Base-by-base conservation (phyloP, 208 protist species). In the Trypanosoma brucei region DNA sequence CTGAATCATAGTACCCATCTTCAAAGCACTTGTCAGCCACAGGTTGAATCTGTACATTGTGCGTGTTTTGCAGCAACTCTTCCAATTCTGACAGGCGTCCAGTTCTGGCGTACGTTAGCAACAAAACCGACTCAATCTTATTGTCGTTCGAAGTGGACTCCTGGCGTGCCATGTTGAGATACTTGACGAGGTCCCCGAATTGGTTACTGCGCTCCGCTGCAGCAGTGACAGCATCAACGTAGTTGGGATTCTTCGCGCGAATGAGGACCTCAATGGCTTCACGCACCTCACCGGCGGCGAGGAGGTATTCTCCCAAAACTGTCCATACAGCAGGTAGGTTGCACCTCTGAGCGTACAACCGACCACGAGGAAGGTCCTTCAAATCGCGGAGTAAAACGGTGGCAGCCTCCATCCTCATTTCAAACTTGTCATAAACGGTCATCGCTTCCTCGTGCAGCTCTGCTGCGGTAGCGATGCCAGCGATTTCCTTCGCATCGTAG, bases 401-500 rank as follows among this genome's bases (percentile, higher is more conserved):
- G 59, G 99, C 93, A 36, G 98, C 99, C 68, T 97, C 89, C 51
- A 92, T 91, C 59, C 98, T 88, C 80, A 98, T 89, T 33, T 96
- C 86, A 80, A 97, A 96, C 73, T 99, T 98, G 70, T 99, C 98
- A 90, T 99, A 99, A 38, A 99, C 98, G 8, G 86, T 84, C 64
- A 99, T 99, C 1, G 98, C 98, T 46, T 99, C 98, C 70, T 99
- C 98, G 81, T 95, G 98, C 64, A 99, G 83, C 54, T 83, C 82
- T 7, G 75, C 81, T 5, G 76, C 84, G 30, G 98, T 94, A 22
- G 97, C 97, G 65, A 98, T 97, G 54, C 86, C 92, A 39, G 98
- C 98, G 62, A 99, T 99, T 72, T 99, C 96, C 52, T 88, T 86
- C 4, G 93, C 97, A 75, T 99, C 98, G 85, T 99, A 99, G 78